Conservation (phyloP, 495 filamentous ascomycete species). For the Aspergillus nidulans region DNA sequence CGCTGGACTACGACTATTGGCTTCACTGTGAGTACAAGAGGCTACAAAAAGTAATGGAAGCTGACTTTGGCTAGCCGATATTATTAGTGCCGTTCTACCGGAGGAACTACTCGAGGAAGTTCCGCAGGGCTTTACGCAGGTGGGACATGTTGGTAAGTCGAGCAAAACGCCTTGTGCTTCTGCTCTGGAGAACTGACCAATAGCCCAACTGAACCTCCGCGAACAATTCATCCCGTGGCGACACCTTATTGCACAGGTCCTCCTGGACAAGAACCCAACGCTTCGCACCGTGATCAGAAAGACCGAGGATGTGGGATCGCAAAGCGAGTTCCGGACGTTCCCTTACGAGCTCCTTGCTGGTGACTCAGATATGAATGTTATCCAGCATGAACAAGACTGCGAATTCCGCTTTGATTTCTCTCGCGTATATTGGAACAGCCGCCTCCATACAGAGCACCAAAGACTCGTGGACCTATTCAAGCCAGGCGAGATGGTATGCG, state of each 20-base stretch:
- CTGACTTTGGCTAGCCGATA: slow-evolving; percentile 57
- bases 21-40: slow-evolving; percentile 56
- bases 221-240: slow-evolving; percentile 77
- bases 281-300: slow-evolving; percentile 95
- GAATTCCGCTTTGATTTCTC: slow-evolving; percentile 50
- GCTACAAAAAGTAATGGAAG: background rate
- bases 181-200: slow-evolving; percentile 10
- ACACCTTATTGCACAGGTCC: slow-evolving; percentile 71
- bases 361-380: slow-evolving; percentile 71
- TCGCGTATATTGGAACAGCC: slow-evolving; percentile 96
- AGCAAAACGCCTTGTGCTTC: background rate
- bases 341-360: slow-evolving; percentile 87
- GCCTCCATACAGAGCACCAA: slow-evolving; percentile 82
- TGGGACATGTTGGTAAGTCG: slow-evolving; percentile 77
- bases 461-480: slow-evolving; percentile 73
- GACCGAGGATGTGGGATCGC: slow-evolving; percentile 75
- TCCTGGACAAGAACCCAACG: slow-evolving; percentile 79
- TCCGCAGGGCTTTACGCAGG: slow-evolving; percentile 79
- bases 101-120: slow-evolving; percentile 62
- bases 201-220: slow-evolving; percentile 85
- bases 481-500: slow-evolving; percentile 82
- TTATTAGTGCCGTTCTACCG: slow-evolving; percentile 75
- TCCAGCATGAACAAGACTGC: slow-evolving; percentile 53
- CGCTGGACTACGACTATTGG: slow-evolving; percentile 83
- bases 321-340: slow-evolving; percentile 88